Evolutionary conservation across 176 grass and related monocot genomes (phyloP), one percentile per base, ranked within the genome.

Genomic region (Hyparrhenia diplandra): DNA sequence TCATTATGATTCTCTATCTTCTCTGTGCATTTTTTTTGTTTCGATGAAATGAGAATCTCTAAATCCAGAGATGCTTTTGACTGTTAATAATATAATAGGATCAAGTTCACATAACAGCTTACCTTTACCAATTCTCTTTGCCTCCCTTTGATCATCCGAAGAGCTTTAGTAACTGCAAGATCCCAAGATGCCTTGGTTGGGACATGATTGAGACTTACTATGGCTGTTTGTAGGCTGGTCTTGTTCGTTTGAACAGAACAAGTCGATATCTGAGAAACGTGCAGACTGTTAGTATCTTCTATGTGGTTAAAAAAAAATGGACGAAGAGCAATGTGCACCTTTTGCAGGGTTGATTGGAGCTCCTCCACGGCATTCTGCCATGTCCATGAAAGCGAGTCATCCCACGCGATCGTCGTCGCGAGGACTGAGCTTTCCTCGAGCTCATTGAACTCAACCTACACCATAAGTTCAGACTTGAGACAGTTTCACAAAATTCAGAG

Each of bases 381-480:
- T 71, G 90, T 91, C 88, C 90, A 83, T 32, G 79, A 84, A 74
- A 99, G 90, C 1, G 87, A 90, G 43, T 99, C 74, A 0, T 99
- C 96, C 92, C 96, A 99, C 10, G 90, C 90, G 41, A 95, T 88
- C 10, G 92, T 93, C 0, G 85, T 84, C 0, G 96, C 90, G 6
- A 99, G 88, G 62, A 91, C 80, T 5, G 90, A 99, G 82, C 89
- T 83, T 64, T 91, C 88, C 73, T 95, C 85, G 21, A 99, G 63
- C 87, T 99, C 90, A 71, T 89, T 82, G 75, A 93, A 93, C 76
- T 99, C 96, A 71, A 98, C 92, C 96, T 95, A 58, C 77, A 74
- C 9, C 83, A 77, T 23, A 83, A 83, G 9, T 69, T 69, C 9
- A 70, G 32, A 77, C 54, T 52, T n/a, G 20, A 55, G 51, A 55